Base-by-base conservation (phyloP, 768 basidiomycete genomes). In the Rhodotorula taiwanensis region DNA sequence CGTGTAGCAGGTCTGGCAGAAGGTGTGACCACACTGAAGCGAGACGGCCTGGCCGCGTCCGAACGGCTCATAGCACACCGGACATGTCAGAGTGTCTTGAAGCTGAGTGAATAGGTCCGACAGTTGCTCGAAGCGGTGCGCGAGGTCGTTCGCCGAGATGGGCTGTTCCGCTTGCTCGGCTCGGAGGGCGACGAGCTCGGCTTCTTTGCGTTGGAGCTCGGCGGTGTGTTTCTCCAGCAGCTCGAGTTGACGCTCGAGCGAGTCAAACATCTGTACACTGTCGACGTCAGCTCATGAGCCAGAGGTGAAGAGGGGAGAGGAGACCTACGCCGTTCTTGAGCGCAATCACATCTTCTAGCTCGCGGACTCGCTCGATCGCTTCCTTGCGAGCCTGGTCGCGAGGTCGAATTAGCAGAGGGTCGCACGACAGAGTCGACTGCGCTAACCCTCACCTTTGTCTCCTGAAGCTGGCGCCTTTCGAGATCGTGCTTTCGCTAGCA, bases 1-100 rank as follows among this genome's bases (percentile, higher is more conserved):
- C 14, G 21, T 15, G 45, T 55, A 56, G 52, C 59, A 60, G 28
- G 34, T 2, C 21, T 36, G 14, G 55, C 64, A 66, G 51, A 66
- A 66, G 27, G 64, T 52, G 28, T 66, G 64, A 4, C 64, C 64
- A 27, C 64, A 66, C 14, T 34, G n/a, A 20, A 60, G 34, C 2
- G 42, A 52, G 16, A 49, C 33, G 7, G 52, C 55, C 48, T 60
- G 20, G 30, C 39, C 42, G 14, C 21, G 16, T 10, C 14, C 25
- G 51, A 52, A 57, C 5, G 64, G 59, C 31, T 60, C 58, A 44
- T 66, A 66, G 39, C 64, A 66, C 20, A 66, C 55, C 2, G 64
- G 50, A 41, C 64, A 66, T 11, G 28, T 47, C 21, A 65, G 49
- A 6, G 53, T 52, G 42, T 65, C 64, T 42, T 55, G 52, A 2